These are phyloP conservation scores for Suillus occidentalis DNA, from an alignment of 768 basidiomycete species.

Conservation along the genomic window DNA sequence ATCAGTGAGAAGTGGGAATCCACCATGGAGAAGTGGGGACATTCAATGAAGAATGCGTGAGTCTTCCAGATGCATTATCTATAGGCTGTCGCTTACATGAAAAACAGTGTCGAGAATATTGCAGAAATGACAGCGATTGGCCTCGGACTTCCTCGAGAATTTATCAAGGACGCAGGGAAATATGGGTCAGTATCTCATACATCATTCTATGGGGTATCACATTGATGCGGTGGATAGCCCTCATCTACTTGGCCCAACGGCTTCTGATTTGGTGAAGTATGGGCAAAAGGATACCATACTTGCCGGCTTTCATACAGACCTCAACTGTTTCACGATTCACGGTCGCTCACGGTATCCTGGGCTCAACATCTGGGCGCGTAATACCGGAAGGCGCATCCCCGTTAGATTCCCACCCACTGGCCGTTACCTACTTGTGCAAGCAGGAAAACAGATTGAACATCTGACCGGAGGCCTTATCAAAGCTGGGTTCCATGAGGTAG, in stretches of 20 bases:
- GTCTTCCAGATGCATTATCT: conserved; percentile 26
- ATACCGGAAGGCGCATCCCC: conserved; percentile 85
- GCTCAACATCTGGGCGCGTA: conserved; percentile 92
- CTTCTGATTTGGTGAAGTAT: conserved; percentile 84
- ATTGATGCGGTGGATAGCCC: conserved; percentile 43
- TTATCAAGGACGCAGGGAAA: conserved; percentile 76
- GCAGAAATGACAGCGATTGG: conserved; percentile 88
- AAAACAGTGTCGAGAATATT: conserved; percentile 79
- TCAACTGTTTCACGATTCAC: conserved; percentile 92
- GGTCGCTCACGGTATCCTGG: conserved; percentile 86
- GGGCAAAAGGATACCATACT: conserved; percentile 79
- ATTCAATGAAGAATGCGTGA: conserved; percentile 84
- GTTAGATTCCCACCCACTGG: conserved; percentile 84
- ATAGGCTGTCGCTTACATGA: background rate
- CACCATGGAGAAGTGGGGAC: conserved; percentile 85
- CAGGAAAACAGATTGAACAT: conserved; percentile 94
- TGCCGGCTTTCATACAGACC: conserved; percentile 92
- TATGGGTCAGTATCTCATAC: conserved; percentile 62
- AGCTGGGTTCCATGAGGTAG: conserved; percentile 94
- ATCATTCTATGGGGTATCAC: background rate
- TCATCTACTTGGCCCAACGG: conserved; percentile 91
- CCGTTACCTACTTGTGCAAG: conserved; percentile 86
- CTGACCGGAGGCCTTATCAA: conserved; percentile 81
- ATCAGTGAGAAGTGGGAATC: conserved; percentile 66
- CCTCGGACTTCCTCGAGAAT: conserved; percentile 66